Evolutionary conservation across 495 filamentous ascomycete species (phyloP), one percentile per base, ranked within the genome.

Genomic region (Tetracladium setigerum): DNA sequence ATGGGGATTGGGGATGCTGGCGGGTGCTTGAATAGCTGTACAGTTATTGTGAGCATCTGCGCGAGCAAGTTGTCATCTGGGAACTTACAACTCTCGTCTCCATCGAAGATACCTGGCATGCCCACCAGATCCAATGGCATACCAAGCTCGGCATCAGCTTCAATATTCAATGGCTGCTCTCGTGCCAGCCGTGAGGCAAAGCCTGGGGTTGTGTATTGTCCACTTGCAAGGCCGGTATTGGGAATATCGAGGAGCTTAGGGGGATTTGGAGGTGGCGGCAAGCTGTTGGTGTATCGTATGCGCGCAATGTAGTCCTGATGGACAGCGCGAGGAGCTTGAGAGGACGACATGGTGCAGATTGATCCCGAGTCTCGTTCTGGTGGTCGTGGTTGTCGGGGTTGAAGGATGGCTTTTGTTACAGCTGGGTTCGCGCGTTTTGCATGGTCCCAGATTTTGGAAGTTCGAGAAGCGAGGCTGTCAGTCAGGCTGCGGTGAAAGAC

Each of bases 161-260:
- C 92, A 43, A 98, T 89, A 51, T 95, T 95, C 4, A 94, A 69
- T n/a, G 89, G 81, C 67, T 97, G 90, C 51, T 94, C 87, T 53
- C 89, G 75, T 1, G 87, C 87, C 49, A 98, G 66, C 42, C 87
- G 82, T 27, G 89, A 90, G 18, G 88, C 86, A 68, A 95, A 97
- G 2, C 77, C 81, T 1, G 91, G 84, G 9, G 81, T 83, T 12
- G 91, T 89, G 63, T 95, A 97, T 57, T 89, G 83, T 42, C 77
- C 79, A 59, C 76, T 79, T 8, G 83, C 73, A 15, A 96, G 75
- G 12, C 94, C 94, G 45, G 85, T 86, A 56, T 91, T 95, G 6
- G 92, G 91, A 53, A 98, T 94, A 48, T 96, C 86, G 56, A 98
- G 84, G 42, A 97, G 83, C 71, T 97, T 98, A 1, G 94, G 92